Conservation (phyloP, 345 rosid species). For the Hibiscus syriacus region DNA sequence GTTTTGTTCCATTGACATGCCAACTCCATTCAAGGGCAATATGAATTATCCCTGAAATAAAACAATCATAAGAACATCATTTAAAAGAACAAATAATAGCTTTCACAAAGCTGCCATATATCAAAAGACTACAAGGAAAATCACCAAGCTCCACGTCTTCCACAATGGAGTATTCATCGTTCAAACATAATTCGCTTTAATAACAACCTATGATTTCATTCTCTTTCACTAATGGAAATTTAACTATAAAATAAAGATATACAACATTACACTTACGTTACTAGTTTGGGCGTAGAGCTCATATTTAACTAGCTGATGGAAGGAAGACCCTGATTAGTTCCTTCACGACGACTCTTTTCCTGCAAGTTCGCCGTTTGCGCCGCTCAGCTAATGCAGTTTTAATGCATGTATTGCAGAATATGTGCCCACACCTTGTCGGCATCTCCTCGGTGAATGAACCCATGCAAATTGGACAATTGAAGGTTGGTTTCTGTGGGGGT, state of each 20-base stretch:
- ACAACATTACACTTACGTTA: conserved; percentile 17
- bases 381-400: conserved; percentile 49
- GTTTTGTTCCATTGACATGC: background rate
- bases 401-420: conserved; percentile 75
- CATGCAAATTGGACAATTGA: conserved; percentile 88
- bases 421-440: conserved; percentile 91
- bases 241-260: background rate
- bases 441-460: conserved; percentile 62
- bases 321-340: conserved; percentile 83
- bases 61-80: background rate
- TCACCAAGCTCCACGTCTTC: background rate
- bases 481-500: conserved; percentile 60
- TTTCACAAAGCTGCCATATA: background rate
- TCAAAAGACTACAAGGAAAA: background rate
- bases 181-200: background rate
- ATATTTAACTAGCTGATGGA: conserved; percentile 51
- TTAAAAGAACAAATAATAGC: conserved; percentile 2
- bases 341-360: conserved; percentile 14
- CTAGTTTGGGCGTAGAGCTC: conserved; percentile 5
- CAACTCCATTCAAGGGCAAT: conserved; percentile 3
- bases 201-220: background rate
- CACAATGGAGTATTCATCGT: background rate
- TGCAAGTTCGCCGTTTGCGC: background rate
- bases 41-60: conserved; percentile 9
- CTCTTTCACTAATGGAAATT: background rate